Base-by-base conservation (phyloP, 1,139 yeast genomes). In the Geotrichum klebahnii region DNA sequence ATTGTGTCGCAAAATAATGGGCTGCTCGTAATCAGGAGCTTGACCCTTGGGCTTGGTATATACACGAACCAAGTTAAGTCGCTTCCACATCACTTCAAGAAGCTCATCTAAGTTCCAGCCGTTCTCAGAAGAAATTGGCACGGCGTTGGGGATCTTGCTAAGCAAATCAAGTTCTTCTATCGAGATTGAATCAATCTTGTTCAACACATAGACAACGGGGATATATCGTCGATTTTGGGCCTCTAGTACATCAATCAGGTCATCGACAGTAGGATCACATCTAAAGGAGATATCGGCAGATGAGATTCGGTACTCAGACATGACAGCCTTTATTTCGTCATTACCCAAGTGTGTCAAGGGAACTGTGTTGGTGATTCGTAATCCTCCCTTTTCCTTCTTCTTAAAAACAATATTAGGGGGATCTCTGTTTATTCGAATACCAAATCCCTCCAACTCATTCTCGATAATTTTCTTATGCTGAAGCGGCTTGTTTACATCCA, bases 101-200 rank as follows among this genome's bases (percentile, higher is more conserved):
- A 92, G 76, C 70, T 90, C 97, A 67, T 92, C 98, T 65, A 94
- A 75, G 65, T 92, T 92, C 98, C 98, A 92, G 57, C 94, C 96
- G 65, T 85, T 79, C 55, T 95, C 97, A 5, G 96, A 84, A 5
- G 96, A 87, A 55, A 92, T 90, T 38, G 98, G 98, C 41, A 92
- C 94, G 3, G 98, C 97, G 69, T 92, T 81, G 47, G 98, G 98
- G 61, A 92, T 92, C 66, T 92, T 80, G 70, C 86, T 84, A 56
- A 92, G 71, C 55, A 92, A 73, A 60, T 92, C 96, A 61, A 92
- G 78, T 69, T 92, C 99, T 70, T 94, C 95, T 50, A 90, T 77
- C 9, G 96, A 86, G 66, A 92, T 84, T 5, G 97, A 83, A 69
- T 92, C 99, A 61, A 94, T 90, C 71, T 92, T 92, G 76, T 92